These are phyloP conservation scores for Schizonepeta tenuifolia DNA, from an alignment of 257 asterid species.

Conservation along the genomic window DNA sequence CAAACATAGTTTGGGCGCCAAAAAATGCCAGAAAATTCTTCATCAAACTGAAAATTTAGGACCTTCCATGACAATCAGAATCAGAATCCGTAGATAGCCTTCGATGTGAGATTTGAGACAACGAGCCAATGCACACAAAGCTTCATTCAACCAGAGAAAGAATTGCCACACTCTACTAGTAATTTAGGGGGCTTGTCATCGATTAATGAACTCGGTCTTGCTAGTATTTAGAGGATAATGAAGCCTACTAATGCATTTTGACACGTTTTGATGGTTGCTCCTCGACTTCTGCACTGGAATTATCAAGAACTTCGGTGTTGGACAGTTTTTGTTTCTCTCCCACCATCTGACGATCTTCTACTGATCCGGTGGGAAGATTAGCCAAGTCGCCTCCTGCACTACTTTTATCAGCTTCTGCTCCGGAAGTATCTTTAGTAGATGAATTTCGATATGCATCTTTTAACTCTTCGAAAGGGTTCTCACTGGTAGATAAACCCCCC, in stretches of 20 bases:
- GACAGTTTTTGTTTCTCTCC: conserved; percentile 48
- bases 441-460: conserved; percentile 41
- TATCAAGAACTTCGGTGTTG: conserved; percentile 33
- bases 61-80: neutral
- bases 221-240: conserved; percentile 24
- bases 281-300: conserved; percentile 33
- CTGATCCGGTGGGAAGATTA: conserved; percentile 23
- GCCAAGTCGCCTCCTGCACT: conserved; percentile 19
- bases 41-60: neutral
- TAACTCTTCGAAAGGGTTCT: conserved; percentile 42
- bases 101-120: conserved; percentile 10
- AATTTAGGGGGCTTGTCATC: too few species aligned
- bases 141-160: neutral
- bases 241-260: conserved; percentile 43
- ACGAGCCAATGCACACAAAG: conserved; percentile 22
- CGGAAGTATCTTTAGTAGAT: conserved; percentile 37
- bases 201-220: neutral
- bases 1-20: conserved; percentile 11
- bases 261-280: conserved; percentile 61
- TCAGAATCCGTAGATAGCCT: conserved; percentile 6
- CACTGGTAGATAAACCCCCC: conserved; percentile 54
- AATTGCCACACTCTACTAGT: too few species aligned
- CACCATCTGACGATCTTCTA: conserved; percentile 31
- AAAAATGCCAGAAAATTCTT: conserved; percentile 24
- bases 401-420: conserved; percentile 37